A percentile compares a stretch with the other conserved stretches of the same genome.
Conservation (phyloP, 331 rosid species). For the Stylosanthes scabra region DNA sequence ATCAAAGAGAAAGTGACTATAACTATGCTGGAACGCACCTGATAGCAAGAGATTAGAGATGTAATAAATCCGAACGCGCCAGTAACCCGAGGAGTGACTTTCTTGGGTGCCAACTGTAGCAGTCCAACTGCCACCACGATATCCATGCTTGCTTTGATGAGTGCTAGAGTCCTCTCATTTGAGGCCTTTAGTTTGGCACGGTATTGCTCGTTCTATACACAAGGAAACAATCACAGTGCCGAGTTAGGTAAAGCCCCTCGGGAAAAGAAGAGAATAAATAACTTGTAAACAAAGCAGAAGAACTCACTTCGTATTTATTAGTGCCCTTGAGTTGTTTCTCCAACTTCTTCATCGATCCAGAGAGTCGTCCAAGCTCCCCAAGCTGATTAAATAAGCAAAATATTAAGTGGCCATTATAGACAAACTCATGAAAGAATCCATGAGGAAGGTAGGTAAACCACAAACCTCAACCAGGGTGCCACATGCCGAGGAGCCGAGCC, state of each 20-base stretch:
- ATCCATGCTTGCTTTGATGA: slow-evolving; percentile 83
- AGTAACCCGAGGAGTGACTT: slow-evolving; percentile 92
- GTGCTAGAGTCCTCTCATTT: slow-evolving; percentile 86
- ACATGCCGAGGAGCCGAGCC: slow-evolving; percentile 91
- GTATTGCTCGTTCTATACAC: slow-evolving; percentile 79
- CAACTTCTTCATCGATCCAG: slow-evolving; percentile 77
- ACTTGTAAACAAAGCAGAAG: background rate
- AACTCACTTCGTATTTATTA: slow-evolving; percentile 72
- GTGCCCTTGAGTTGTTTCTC: slow-evolving; percentile 72
- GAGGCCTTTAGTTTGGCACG: slow-evolving; percentile 67
- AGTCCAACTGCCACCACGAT: slow-evolving; percentile 86
- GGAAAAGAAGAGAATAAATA: slow-evolving; percentile 18
- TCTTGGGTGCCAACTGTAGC: slow-evolving; percentile 93
- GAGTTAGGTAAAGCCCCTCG: background rate
- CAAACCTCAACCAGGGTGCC: slow-evolving; percentile 83
- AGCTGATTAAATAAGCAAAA: slow-evolving; percentile 53
- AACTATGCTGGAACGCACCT: slow-evolving; percentile 55
- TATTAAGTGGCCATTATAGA: background rate
- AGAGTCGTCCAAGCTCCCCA: slow-evolving; percentile 96
- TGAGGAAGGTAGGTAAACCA: slow-evolving; percentile 26
- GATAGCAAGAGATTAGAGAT: slow-evolving; percentile 91
- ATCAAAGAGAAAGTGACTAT: slow-evolving; percentile 13
- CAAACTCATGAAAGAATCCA: background rate
- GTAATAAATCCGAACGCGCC: slow-evolving; percentile 86
- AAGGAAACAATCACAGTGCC: background rate